Evolutionary conservation across 495 filamentous ascomycete genomes (phyloP).

Genomic region (Aspergillus sparsus): DNA sequence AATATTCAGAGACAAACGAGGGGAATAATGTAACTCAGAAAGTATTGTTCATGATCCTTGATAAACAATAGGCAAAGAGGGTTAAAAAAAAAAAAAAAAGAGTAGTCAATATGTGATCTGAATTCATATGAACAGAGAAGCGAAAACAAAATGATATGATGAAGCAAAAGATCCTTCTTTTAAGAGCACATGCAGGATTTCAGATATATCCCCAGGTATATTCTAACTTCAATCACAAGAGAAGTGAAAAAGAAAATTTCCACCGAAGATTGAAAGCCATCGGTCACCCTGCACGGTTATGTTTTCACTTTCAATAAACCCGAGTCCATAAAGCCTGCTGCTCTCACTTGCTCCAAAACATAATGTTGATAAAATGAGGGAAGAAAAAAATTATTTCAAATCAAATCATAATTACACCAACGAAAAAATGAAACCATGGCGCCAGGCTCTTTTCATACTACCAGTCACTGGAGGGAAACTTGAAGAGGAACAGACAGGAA

Average conservation of each 20-base stretch:
- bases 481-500: too few relatives aligned
- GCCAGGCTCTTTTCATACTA: slow-evolving; percentile 45
- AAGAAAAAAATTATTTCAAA: not conserved
- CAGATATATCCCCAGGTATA: not conserved
- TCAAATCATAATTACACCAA: slow-evolving; percentile 20
- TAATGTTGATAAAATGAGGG: not conserved
- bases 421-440: slow-evolving; percentile 35
- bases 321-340: slow-evolving; percentile 3
- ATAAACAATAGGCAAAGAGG: slow-evolving; percentile 1
- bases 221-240: not conserved
- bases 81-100: slow-evolving; percentile 1
- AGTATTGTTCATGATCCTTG: not conserved
- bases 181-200: not conserved
- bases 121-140: slow-evolving; percentile 24
- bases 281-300: slow-evolving; percentile 10
- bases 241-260: slow-evolving; percentile 1
- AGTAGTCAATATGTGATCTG: slow-evolving; percentile 14
- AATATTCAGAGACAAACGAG: not conserved
- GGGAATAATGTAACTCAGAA: not conserved
- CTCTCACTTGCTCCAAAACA: not conserved
- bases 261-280: slow-evolving; percentile 7
- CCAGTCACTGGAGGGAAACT: slow-evolving; percentile 24
- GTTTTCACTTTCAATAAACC: slow-evolving; percentile 8
- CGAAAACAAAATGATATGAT: slow-evolving; percentile 15
- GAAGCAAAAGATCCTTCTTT: slow-evolving; percentile 11